These are phyloP conservation scores for Fusarium siculi DNA, from an alignment of 2,329 filamentous ascomycete genomes.

Conservation along the genomic window DNA sequence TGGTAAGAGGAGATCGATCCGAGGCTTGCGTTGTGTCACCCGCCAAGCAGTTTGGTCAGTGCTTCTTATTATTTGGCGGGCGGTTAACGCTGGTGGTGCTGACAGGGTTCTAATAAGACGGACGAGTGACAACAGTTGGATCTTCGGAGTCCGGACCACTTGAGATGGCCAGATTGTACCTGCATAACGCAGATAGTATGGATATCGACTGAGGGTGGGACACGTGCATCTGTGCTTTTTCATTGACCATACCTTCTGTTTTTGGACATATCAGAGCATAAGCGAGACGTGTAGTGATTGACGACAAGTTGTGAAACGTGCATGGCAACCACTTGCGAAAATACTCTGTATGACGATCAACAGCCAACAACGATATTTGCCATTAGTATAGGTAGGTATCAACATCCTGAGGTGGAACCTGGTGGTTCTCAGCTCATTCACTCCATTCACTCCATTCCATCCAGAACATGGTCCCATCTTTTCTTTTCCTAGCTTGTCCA, in stretches of 20 bases:
- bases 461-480: constrained; percentile 11
- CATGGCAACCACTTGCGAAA: not conserved
- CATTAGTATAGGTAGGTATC: not conserved
- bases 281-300: constrained; percentile 8
- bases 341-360: not conserved
- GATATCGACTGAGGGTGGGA: constrained; percentile 26
- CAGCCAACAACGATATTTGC: not conserved
- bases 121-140: constrained; percentile 29
- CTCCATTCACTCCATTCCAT: constrained; percentile 6
- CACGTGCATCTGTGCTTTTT: constrained; percentile 21
- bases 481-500: constrained; percentile 16
- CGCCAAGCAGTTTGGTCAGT: constrained; percentile 15
- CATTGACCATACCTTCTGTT: constrained; percentile 15
- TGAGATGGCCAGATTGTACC: constrained; percentile 43
- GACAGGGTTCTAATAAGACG: constrained; percentile 8
- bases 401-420: not conserved
- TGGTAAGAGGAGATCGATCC: not conserved
- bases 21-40: constrained; percentile 18
- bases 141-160: constrained; percentile 40
- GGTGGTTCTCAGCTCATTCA: constrained; percentile 25
- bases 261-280: constrained; percentile 5
- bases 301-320: constrained; percentile 13
- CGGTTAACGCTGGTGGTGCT: constrained; percentile 24
- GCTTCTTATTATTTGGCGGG: constrained; percentile 11
- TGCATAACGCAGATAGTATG: constrained; percentile 37